Evolutionary conservation across 2,329 filamentous ascomycete genomes (phyloP), one percentile per base, ranked within the genome.

Genomic region (Fusarium sp.): DNA sequence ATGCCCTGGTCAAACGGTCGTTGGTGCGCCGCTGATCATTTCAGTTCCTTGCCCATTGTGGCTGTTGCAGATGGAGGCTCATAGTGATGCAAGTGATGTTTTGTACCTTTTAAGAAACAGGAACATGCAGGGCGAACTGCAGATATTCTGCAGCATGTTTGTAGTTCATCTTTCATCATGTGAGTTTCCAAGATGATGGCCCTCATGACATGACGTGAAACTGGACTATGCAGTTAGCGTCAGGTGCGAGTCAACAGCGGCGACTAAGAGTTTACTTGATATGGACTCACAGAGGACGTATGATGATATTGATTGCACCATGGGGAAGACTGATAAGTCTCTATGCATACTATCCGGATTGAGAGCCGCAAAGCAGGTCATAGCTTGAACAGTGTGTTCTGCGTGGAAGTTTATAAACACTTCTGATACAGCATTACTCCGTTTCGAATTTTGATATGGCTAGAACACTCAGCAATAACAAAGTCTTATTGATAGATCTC

Each of bases 11-110:
- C 56, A 41, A 70, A 71, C 64, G 55, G 64, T 69, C 48, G 44
- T 30, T 69, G 61, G 67, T 61, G 51, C 52, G 41, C 48, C 42
- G 58, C n/a, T 64, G 68, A 70, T 70, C 67, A 57, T 51, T 37
- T 54, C 53, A 34, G 29, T 41, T 64, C 59, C 37, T 47, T n/a
- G 12, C 16, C 22, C 41, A 64, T 40, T 53, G 48, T 55, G 32
- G 51, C 42, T 52, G 51, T 42, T 55, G 51, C 37, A 44, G 32
- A 37, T 51, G 6, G 55, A 53, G 32, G 40, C 45, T 54, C 14
- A 27, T 34, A 27, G 40, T 51, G 46, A 58, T n/a, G 29, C 46
- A 58, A 30, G 24, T 30, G 9, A n/a, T 34, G 40, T 41, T 37
- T 34, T 54, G 29, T 57, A 34, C 29, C 18, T 32, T 37, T 40